Conservation (phyloP, 352 stramenopile genomes). For the Globisporangium orthogonon region DNA sequence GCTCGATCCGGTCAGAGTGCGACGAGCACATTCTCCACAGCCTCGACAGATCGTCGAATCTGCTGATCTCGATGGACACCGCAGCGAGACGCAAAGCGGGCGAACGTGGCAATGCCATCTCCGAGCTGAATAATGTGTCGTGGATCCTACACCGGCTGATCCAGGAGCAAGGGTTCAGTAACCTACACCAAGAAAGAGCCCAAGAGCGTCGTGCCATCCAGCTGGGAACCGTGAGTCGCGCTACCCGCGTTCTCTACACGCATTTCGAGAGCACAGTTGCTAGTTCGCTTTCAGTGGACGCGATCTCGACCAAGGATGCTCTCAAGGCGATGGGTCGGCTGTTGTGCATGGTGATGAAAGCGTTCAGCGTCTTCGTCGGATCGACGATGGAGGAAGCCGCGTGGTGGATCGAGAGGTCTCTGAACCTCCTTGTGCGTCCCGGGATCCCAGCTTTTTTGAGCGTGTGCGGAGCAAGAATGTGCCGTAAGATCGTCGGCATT, state of each 20-base stretch:
- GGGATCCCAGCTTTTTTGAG: constrained; percentile 5
- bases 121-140: constrained; percentile 5
- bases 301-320: neutral
- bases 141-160: constrained; percentile 15
- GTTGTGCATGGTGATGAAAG: constrained; percentile 8
- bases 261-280: constrained; percentile 1
- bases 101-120: neutral
- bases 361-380: constrained; percentile 3
- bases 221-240: neutral
- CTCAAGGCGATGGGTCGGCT: constrained; percentile 7
- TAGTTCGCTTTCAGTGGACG: neutral
- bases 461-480: constrained; percentile 8
- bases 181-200: neutral
- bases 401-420: constrained; percentile 11
- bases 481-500: constrained; percentile 6
- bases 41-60: constrained; percentile 5
- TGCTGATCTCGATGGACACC: constrained; percentile 7
- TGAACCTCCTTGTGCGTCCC: constrained; percentile 5
- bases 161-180: constrained; percentile 5
- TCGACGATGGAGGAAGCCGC: constrained; percentile 3
- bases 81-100: neutral
- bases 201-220: neutral
- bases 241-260: constrained; percentile 6
- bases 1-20: neutral
- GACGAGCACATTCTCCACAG: neutral